Conservation (phyloP, 345 rosid genomes). For the Erodium maritimum region DNA sequence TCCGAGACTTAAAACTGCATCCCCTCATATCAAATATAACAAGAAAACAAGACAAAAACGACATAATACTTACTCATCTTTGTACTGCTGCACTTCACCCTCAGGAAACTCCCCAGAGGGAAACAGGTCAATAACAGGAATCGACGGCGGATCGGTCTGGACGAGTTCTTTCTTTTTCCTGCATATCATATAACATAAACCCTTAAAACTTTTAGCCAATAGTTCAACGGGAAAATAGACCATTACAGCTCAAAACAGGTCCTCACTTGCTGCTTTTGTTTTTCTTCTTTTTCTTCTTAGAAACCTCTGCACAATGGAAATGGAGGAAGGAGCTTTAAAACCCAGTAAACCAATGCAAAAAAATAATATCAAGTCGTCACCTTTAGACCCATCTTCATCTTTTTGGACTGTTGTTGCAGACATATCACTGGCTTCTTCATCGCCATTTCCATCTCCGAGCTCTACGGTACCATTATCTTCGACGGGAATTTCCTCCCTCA, state of each 20-base stretch:
- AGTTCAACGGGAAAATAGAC: neutral
- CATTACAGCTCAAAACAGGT: slow-evolving; percentile 7
- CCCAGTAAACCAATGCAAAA: too few species aligned
- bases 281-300: slow-evolving; percentile 95
- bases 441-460: slow-evolving; percentile 18
- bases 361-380: slow-evolving; percentile 17
- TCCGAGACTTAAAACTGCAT: neutral
- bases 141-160: slow-evolving; percentile 86
- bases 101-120: slow-evolving; percentile 94
- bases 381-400: neutral
- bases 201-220: neutral
- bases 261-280: slow-evolving; percentile 93
- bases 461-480: slow-evolving; percentile 23
- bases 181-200: slow-evolving; percentile 9
- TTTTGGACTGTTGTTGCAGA: slow-evolving; percentile 7
- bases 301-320: slow-evolving; percentile 22
- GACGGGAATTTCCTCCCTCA: slow-evolving; percentile 15
- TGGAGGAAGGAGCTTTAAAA: neutral
- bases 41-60: neutral
- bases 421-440: slow-evolving; percentile 20
- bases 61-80: slow-evolving; percentile 69
- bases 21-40: too few species aligned
- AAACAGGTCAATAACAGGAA: slow-evolving; percentile 63
- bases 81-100: slow-evolving; percentile 95
- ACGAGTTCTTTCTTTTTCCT: slow-evolving; percentile 79